Conservation (phyloP, 2,329 filamentous ascomycete species). For the Westerdykella sp. region DNA sequence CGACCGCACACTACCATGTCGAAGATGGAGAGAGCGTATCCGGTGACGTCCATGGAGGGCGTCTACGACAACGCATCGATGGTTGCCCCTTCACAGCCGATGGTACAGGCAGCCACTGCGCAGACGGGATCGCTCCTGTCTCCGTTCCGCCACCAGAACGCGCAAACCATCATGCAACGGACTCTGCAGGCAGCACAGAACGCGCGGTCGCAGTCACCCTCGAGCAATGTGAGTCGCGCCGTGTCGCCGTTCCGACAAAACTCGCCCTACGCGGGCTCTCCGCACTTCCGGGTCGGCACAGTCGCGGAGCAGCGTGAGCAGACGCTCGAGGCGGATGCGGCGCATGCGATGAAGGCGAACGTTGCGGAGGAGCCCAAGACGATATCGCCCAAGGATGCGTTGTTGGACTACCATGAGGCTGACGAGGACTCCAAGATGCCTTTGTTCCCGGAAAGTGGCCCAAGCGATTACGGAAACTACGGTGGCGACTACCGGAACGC, state of each 20-base stretch:
- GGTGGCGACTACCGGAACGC: slow-evolving; percentile 38
- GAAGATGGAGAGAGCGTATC: slow-evolving; percentile 80
- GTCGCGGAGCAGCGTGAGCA: slow-evolving; percentile 57
- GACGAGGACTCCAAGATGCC: slow-evolving; percentile 66
- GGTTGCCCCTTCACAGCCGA: slow-evolving; percentile 41
- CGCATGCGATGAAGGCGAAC: slow-evolving; percentile 38
- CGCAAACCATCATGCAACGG: slow-evolving; percentile 58
- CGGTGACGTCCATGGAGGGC: slow-evolving; percentile 77
- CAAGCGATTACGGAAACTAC: slow-evolving; percentile 46
- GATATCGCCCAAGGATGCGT: slow-evolving; percentile 88
- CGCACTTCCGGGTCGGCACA: slow-evolving; percentile 43
- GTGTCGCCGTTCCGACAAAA: slow-evolving; percentile 76
- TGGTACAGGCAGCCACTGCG: slow-evolving; percentile 45
- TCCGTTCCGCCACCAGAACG: slow-evolving; percentile 44
- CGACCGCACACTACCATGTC: slow-evolving; percentile 45
- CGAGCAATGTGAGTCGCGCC: slow-evolving; percentile 51
- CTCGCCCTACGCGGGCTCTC: slow-evolving; percentile 44
- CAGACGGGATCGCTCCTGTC: slow-evolving; percentile 46
- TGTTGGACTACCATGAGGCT: slow-evolving; percentile 74
- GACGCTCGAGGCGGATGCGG: slow-evolving; percentile 55
- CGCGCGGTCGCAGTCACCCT: slow-evolving; percentile 55
- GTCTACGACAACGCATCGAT: slow-evolving; percentile 67
- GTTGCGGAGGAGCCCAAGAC: slow-evolving; percentile 57
- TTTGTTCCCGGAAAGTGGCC: slow-evolving; percentile 61
- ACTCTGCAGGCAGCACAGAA: slow-evolving; percentile 73